Conservation (phyloP, 2,329 filamentous ascomycete genomes). For the Clonostachys rosea region DNA sequence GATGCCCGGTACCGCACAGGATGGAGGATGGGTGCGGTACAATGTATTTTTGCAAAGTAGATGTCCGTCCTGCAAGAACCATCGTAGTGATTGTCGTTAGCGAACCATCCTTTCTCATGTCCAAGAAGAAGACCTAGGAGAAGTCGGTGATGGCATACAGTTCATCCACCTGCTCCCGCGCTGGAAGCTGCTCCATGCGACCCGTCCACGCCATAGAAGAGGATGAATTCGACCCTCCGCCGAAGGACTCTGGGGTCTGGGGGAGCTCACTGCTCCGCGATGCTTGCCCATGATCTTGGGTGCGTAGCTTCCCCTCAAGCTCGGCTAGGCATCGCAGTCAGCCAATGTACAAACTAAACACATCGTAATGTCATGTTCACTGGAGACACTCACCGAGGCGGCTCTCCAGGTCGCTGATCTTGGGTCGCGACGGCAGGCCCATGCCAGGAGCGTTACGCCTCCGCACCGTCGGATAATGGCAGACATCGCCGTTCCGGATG, state of each 20-base stretch:
- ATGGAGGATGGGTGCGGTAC: conserved; percentile 70
- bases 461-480: conserved; percentile 16
- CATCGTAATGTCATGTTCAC: background rate
- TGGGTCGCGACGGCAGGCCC: conserved; percentile 9
- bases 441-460: conserved; percentile 12
- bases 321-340: conserved; percentile 7
- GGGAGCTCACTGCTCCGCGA: background rate
- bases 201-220: conserved; percentile 12
- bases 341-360: background rate
- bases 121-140: too few species aligned
- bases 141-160: conserved; percentile 9
- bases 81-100: background rate
- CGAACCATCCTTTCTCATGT: too few species aligned
- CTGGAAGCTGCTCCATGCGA: conserved; percentile 19
- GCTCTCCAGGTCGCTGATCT: conserved; percentile 17
- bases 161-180: conserved; percentile 14
- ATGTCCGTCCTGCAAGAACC: conserved; percentile 1
- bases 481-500: conserved; percentile 8
- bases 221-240: background rate
- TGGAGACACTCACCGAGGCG: conserved; percentile 9
- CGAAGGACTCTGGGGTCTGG: conserved; percentile 5
- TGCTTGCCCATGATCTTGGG: conserved; percentile 6
- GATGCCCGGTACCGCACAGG: conserved; percentile 65
- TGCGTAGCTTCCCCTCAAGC: conserved; percentile 12
- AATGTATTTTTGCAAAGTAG: conserved; percentile 71